Conservation (phyloP, 345 rosid genomes). For the Eucalyptus sp. region DNA sequence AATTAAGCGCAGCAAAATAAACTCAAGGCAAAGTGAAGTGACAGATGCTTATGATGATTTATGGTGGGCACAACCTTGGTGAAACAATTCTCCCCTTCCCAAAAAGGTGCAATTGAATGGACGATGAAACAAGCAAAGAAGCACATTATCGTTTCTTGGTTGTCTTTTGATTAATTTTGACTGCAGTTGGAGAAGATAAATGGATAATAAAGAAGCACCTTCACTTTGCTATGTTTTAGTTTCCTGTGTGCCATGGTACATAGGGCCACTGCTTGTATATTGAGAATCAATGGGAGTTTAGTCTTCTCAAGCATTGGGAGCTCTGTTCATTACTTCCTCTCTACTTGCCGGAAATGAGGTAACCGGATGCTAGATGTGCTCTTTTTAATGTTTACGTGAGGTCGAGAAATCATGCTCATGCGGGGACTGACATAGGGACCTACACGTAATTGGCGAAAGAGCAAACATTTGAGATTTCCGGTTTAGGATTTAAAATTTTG, state of each 20-base stretch:
- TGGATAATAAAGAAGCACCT: background rate
- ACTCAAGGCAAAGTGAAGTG: background rate
- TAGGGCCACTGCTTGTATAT: background rate
- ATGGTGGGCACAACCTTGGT: background rate
- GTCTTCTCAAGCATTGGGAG: background rate
- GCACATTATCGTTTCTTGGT: background rate
- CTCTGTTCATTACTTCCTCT: background rate
- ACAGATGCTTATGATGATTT: background rate
- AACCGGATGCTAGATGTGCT: background rate
- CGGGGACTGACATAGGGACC: background rate
- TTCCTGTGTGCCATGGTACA: background rate
- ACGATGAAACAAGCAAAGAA: background rate
- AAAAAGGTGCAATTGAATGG: background rate
- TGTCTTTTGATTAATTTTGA: background rate
- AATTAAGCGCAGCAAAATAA: background rate
- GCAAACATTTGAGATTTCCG: background rate
- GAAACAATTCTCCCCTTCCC: background rate
- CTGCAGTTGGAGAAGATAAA: background rate
- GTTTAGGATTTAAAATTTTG: background rate
- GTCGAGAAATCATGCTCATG: background rate
- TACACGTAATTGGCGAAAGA: background rate
- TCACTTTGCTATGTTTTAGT: background rate
- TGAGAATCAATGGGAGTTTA: background rate
- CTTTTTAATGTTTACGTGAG: background rate
- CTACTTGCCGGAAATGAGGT: background rate